Conservation (phyloP, 306 rosid genomes). For the Cucumis melo region DNA sequence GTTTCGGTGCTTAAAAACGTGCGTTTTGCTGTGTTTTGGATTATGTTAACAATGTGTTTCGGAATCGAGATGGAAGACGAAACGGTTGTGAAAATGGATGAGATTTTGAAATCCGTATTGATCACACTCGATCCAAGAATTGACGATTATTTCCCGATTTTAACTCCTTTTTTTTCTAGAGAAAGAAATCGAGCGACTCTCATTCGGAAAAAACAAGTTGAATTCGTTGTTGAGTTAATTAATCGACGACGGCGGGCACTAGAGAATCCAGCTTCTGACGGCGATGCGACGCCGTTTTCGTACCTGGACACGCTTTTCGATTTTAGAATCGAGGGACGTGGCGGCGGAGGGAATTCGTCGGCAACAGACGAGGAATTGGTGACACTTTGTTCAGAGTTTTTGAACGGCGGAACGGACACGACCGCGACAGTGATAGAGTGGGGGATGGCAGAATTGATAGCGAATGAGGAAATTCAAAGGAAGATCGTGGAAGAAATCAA, state of each 20-base stretch:
- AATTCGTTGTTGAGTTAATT: constrained; percentile 39
- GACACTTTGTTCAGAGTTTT: constrained; percentile 62
- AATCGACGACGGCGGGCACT: constrained; percentile 46
- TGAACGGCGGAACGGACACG: constrained; percentile 94
- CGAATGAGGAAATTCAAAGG: background rate
- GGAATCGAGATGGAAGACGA: constrained; percentile 80
- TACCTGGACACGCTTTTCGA: constrained; percentile 84
- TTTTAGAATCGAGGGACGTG: constrained; percentile 37
- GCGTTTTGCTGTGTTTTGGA: constrained; percentile 59
- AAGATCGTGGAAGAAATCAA: background rate
- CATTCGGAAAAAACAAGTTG: constrained; percentile 46
- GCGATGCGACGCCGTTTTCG: constrained; percentile 58
- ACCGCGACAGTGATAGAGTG: constrained; percentile 86
- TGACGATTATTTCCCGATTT: constrained; percentile 66
- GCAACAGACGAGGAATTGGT: constrained; percentile 54
- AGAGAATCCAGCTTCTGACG: constrained; percentile 49
- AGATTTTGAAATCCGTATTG: constrained; percentile 49
- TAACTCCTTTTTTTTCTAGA: constrained; percentile 53
- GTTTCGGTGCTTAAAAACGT: constrained; percentile 56
- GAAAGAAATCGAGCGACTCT: constrained; percentile 38
- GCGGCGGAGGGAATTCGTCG: constrained; percentile 17
- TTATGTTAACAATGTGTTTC: constrained; percentile 68
- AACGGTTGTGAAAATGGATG: constrained; percentile 46
- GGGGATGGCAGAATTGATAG: constrained; percentile 62
- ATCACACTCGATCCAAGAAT: constrained; percentile 62